Conservation (phyloP, 805 yeast genomes). For the Clavispora santaluciae region DNA sequence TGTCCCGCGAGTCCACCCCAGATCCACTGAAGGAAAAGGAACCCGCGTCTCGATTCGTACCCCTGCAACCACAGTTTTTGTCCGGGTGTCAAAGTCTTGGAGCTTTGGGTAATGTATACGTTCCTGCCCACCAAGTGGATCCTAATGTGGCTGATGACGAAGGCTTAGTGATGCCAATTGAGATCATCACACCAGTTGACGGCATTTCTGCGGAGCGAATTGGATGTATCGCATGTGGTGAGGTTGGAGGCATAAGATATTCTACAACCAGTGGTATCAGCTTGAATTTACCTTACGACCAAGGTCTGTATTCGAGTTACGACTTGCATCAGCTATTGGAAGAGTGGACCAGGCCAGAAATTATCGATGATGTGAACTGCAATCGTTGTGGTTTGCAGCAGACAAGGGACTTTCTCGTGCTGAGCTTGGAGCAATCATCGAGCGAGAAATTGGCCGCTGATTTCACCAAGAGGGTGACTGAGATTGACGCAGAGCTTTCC, state of each 20-base stretch:
- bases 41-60: slow-evolving; percentile 14
- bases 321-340: slow-evolving; percentile 49
- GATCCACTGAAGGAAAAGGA: slow-evolving; percentile 18
- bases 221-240: slow-evolving; percentile 89
- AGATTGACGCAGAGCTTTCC: slow-evolving; percentile 43
- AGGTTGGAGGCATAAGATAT: slow-evolving; percentile 85
- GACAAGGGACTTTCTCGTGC: slow-evolving; percentile 47
- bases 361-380: slow-evolving; percentile 91
- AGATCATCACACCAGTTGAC: slow-evolving; percentile 82
- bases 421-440: slow-evolving; percentile 39
- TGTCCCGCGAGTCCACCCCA: slow-evolving; percentile 20
- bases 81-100: slow-evolving; percentile 47
- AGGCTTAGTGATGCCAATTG: slow-evolving; percentile 46
- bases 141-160: slow-evolving; percentile 51
- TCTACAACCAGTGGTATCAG: slow-evolving; percentile 73
- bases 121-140: slow-evolving; percentile 74
- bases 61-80: slow-evolving; percentile 22
- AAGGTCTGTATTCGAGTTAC: slow-evolving; percentile 30
- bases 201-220: slow-evolving; percentile 85
- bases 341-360: slow-evolving; percentile 74
- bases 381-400: slow-evolving; percentile 80
- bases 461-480: slow-evolving; percentile 25
- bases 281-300: slow-evolving; percentile 56
- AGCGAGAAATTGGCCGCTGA: slow-evolving; percentile 26
- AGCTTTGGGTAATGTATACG: slow-evolving; percentile 56